A percentile compares a stretch with the other conserved stretches of the same genome.
Evolutionary conservation across 352 stramenopile species (phyloP).

Genomic region (Pythium biforme): DNA sequence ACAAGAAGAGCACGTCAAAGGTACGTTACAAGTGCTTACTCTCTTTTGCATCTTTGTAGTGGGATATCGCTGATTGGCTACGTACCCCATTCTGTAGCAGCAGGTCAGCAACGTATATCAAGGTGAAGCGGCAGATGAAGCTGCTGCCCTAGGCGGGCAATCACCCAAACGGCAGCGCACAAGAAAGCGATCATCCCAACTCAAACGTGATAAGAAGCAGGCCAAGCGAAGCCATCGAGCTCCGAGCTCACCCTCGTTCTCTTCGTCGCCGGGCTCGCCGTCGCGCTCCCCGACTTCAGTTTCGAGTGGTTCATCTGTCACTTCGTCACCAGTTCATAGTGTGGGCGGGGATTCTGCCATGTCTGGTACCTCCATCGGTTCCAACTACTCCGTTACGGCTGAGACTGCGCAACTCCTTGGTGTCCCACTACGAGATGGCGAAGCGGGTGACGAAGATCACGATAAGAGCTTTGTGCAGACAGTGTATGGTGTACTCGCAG

Average conservation of each 20-base stretch:
- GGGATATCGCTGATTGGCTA: too few relatives aligned
- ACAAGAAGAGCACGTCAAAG: conserved; percentile 89
- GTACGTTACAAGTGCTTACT: conserved; percentile 23
- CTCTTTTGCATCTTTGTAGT: not conserved
- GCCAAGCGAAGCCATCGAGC: conserved; percentile 64
- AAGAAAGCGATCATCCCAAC: conserved; percentile 81
- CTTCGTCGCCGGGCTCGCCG: conserved; percentile 66
- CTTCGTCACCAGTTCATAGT: conserved; percentile 64
- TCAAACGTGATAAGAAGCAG: conserved; percentile 77
- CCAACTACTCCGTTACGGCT: conserved; percentile 79
- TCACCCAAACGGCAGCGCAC: conserved; percentile 81
- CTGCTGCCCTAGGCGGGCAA: conserved; percentile 66
- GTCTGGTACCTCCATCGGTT: conserved; percentile 54
- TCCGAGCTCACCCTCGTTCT: conserved; percentile 66
- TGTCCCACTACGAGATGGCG: conserved; percentile 65
- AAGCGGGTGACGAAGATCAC: conserved; percentile 48
- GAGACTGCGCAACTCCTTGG: conserved; percentile 77
- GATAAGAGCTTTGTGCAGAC: conserved; percentile 61
- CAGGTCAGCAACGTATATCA: conserved; percentile 82
- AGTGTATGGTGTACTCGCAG: conserved; percentile 75
- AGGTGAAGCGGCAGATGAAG: conserved; percentile 83
- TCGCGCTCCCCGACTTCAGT: conserved; percentile 57
- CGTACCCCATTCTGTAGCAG: conserved; percentile 31
- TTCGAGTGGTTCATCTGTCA: conserved; percentile 48
- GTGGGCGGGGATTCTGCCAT: conserved; percentile 60